Base-by-base conservation (phyloP, 805 yeast species). In the Hanseniaspora meyeri region DNA sequence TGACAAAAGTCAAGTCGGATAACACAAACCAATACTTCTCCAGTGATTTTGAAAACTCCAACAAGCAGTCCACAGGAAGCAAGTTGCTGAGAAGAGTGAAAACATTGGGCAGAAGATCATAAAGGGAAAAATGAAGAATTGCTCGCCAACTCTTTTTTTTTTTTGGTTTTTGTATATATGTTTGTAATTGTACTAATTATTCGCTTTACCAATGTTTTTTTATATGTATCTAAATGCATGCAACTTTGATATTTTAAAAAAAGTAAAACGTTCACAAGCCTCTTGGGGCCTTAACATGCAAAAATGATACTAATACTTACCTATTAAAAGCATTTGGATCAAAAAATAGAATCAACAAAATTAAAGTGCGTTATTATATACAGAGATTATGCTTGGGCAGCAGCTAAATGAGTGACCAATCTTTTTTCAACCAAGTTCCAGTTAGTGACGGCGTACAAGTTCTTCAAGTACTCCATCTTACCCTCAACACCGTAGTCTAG, bases 31-130 rank as follows among this genome's bases (percentile, higher is more conserved):
- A 27, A n/a, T 43, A 38, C 20, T 43, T 43, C 29, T 59, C 60
- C 39, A 63, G 59, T 34, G 60, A 58, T 39, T 57, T 56, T 19
- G 46, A 53, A 12, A 58, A 58, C 32, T 8, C 16, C 5, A 42
- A 36, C 3, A 43, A 48, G n/a, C 55, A 61, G 45, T 64, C 69
- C 0, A 61, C 68, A 27, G 79, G 80, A 6, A 78, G 76, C 56
- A 82, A 87, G 4, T 74, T 90, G 60, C 72, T 90, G 65, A 82
- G 84, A 65, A 82, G 97, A 67, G 96, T 90, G 47, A 87, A 85
- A 71, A 87, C 95, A 73, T 77, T 90, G 72, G 81, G 86, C 9
- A 70, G 76, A 63, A 72, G 64, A 64, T 45, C 62, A 20, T 40
- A 32, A 47, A 12, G 2, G 2, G 8, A 12, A 43, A 20, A 2